Conservation (phyloP, 345 rosid species). For the Adansonia digitata region DNA sequence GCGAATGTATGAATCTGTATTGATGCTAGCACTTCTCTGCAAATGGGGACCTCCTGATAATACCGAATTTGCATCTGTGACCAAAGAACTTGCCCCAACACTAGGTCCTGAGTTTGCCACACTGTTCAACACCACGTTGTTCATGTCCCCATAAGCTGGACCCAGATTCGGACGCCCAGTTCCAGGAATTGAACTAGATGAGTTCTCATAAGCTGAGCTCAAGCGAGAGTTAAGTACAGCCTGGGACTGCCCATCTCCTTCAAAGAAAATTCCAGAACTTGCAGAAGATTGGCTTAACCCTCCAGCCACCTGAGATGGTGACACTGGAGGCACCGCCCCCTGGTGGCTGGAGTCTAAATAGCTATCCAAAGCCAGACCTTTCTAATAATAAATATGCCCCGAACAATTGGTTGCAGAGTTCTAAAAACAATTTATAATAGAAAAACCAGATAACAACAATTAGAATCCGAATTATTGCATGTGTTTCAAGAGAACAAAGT, state of each 20-base stretch:
- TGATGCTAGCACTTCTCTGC: slow-evolving; percentile 95
- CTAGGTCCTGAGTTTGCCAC: slow-evolving; percentile 88
- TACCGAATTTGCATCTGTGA: slow-evolving; percentile 93
- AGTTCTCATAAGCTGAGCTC: slow-evolving; percentile 73
- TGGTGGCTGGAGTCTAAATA: slow-evolving; percentile 58
- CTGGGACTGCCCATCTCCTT: slow-evolving; percentile 94
- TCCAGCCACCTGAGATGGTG: slow-evolving; percentile 76
- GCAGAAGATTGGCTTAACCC: slow-evolving; percentile 86
- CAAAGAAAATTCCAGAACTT: slow-evolving; percentile 88
- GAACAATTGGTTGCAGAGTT: slow-evolving; percentile 37
- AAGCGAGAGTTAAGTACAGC: slow-evolving; percentile 81
- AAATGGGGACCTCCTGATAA: slow-evolving; percentile 83
- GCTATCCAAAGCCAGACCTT: slow-evolving; percentile 70
- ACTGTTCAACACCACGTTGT: slow-evolving; percentile 68
- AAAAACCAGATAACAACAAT: slow-evolving; percentile 22
- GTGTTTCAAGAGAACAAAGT: not conserved
- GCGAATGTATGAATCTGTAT: slow-evolving; percentile 90
- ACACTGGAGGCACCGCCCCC: slow-evolving; percentile 55
- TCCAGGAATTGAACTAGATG: slow-evolving; percentile 72
- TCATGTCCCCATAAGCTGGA: slow-evolving; percentile 77
- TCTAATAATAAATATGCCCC: slow-evolving; percentile 30
- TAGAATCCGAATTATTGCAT: not conserved
- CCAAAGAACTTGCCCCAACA: slow-evolving; percentile 89
- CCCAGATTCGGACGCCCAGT: slow-evolving; percentile 63
- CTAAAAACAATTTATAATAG: slow-evolving; percentile 30